phyloP scores from a whole-genome alignment of 768 basidiomycete species.

The Lactarius trivialis region DNA sequence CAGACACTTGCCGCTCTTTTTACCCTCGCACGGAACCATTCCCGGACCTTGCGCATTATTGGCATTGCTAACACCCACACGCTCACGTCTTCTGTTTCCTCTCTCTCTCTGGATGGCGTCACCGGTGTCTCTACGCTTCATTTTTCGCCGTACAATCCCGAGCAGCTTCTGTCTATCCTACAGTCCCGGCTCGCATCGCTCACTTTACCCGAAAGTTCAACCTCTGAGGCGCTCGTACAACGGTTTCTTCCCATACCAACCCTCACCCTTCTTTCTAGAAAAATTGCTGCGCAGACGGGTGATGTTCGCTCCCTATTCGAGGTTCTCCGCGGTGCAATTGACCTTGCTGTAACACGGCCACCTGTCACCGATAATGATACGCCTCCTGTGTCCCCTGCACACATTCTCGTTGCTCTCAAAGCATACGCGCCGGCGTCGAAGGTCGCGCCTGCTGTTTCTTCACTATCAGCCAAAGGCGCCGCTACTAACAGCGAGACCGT shows the following conservation, averaged over 20 bases:
- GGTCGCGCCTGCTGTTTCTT: constrained; percentile 34
- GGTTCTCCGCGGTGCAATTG: constrained; percentile 74
- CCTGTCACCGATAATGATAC: constrained; percentile 26
- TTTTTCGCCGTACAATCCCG: constrained; percentile 71
- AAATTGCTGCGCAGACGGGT: constrained; percentile 74
- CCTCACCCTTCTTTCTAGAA: constrained; percentile 67
- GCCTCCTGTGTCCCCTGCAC: constrained; percentile 51
- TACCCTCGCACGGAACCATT: constrained; percentile 50
- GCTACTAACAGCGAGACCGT: constrained; percentile 51
- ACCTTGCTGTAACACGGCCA: constrained; percentile 39
- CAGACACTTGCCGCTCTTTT: constrained; percentile 60
- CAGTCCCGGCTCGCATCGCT: constrained; percentile 55
- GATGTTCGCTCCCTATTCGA: constrained; percentile 79
- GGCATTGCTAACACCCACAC: constrained; percentile 90
- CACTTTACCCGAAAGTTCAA: constrained; percentile 27
- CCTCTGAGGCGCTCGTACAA: constrained; percentile 28
- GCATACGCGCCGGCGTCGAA: constrained; percentile 42
- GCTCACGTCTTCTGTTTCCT: constrained; percentile 49
- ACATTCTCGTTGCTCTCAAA: constrained; percentile 71
- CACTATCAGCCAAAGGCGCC: constrained; percentile 22
- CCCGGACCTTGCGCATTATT: constrained; percentile 56
- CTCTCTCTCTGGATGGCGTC: constrained; percentile 30
- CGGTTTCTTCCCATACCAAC: constrained; percentile 60
- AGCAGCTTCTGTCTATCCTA: constrained; percentile 65
- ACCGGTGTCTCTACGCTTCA: constrained; percentile 55